Evolutionary conservation across 2,329 filamentous ascomycete genomes (phyloP).

Genomic region (Penicillium sp.): DNA sequence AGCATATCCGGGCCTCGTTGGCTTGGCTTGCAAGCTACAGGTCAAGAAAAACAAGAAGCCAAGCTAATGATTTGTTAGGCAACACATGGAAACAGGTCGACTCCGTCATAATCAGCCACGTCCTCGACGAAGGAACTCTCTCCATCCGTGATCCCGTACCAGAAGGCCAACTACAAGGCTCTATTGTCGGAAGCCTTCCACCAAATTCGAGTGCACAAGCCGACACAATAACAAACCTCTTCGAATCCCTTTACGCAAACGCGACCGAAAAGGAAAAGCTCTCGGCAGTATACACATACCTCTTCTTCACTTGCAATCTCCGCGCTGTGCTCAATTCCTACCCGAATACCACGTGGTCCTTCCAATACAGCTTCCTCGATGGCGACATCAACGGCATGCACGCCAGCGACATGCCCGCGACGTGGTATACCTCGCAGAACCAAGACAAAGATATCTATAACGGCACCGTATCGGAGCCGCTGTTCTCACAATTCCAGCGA

Average conservation of each 20-base stretch:
- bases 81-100: neutral
- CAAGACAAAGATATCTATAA: neutral
- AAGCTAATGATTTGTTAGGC: neutral
- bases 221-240: neutral
- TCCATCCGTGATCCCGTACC: neutral
- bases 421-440: neutral
- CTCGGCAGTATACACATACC: neutral
- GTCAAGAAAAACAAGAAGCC: neutral
- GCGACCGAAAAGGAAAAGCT: neutral
- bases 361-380: neutral
- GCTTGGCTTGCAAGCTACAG: neutral
- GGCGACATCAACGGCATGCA: neutral
- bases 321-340: neutral
- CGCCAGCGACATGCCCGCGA: neutral
- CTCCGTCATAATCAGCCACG: neutral
- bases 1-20: neutral
- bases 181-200: neutral
- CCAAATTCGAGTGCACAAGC: neutral
- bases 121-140: neutral
- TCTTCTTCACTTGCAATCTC: neutral
- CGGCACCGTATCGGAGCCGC: neutral
- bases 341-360: neutral
- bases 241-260: neutral
- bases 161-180: neutral
- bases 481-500: conserved; percentile 1